phyloP scores from a whole-genome alignment of 371 early-diverging fungal genomes.

The Rhizopus delemar region DNA sequence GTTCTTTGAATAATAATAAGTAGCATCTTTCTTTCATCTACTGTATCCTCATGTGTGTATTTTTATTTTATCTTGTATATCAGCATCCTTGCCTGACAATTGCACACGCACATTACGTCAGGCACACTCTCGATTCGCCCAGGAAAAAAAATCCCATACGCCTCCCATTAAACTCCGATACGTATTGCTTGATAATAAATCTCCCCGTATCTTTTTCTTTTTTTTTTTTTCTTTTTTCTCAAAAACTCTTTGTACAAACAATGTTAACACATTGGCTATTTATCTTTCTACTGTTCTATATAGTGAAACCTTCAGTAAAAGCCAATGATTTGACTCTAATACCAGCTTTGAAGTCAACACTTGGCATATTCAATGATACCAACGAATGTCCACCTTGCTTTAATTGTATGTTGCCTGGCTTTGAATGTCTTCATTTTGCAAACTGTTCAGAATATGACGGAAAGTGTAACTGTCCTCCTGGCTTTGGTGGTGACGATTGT shows the following conservation, averaged over 20 bases:
- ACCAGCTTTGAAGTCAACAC: background rate
- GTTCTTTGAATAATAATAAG: too few species aligned
- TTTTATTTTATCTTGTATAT: too few species aligned
- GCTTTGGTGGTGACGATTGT: conserved; percentile 92
- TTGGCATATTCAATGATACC: conserved; percentile 5
- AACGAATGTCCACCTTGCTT: conserved; percentile 82
- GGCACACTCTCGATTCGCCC: too few species aligned
- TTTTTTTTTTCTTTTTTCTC: background rate
- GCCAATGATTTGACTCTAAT: background rate
- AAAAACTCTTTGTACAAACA: background rate
- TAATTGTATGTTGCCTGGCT: conserved; percentile 76
- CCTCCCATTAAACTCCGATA: too few species aligned
- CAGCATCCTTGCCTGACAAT: too few species aligned
- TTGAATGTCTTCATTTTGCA: conserved; percentile 78
- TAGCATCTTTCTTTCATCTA: too few species aligned
- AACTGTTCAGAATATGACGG: conserved; percentile 79
- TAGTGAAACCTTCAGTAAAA: background rate
- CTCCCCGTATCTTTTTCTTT: background rate
- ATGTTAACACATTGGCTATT: conserved; percentile 4
- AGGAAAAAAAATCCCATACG: too few species aligned
- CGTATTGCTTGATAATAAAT: background rate
- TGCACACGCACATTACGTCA: too few species aligned
- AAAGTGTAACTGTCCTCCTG: conserved; percentile 80
- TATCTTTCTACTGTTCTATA: background rate
- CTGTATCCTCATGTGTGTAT: too few species aligned